These are phyloP conservation scores for Thraustochytrium striatum DNA, from an alignment of 352 stramenopile genomes.

Conservation along the genomic window DNA sequence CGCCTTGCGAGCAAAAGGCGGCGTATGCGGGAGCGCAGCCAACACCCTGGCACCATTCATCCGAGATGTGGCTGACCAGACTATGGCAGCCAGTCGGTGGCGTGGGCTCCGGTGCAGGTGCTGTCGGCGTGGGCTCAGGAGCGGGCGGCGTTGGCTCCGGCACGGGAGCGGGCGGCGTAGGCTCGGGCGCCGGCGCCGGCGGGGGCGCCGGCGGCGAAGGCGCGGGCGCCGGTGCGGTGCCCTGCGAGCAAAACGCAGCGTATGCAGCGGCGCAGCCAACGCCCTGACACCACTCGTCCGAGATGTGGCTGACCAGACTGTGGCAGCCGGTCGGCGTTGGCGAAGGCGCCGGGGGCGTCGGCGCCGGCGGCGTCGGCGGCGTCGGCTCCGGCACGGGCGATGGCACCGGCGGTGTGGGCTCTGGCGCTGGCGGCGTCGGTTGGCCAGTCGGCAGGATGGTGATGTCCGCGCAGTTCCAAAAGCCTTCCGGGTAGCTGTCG, in stretches of 20 bases:
- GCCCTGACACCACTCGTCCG: conserved; percentile 3
- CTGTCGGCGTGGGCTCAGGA: neutral
- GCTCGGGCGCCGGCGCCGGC: neutral
- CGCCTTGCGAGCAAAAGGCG: neutral
- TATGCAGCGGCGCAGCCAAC: neutral
- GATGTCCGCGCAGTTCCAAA: conserved; percentile 55
- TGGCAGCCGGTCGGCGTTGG: neutral
- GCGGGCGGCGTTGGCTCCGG: neutral
- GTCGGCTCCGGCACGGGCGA: neutral
- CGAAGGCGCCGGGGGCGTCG: neutral
- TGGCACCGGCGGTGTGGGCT: neutral
- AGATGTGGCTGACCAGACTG: neutral
- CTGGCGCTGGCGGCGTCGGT: neutral
- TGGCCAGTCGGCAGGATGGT: conserved; percentile 1
- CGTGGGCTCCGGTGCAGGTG: neutral
- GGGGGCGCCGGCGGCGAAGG: neutral
- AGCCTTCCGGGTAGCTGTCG: conserved; percentile 49
- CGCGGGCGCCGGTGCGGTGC: neutral
- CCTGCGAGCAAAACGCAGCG: neutral
- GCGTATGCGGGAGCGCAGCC: conserved; percentile 3
- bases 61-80: neutral
- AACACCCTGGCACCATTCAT: conserved; percentile 15
- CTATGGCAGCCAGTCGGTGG: conserved; percentile 1
- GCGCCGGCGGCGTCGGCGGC: neutral
- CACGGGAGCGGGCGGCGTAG: neutral